Base-by-base conservation (phyloP, 495 filamentous ascomycete species). In the Xylaria cubensis region DNA sequence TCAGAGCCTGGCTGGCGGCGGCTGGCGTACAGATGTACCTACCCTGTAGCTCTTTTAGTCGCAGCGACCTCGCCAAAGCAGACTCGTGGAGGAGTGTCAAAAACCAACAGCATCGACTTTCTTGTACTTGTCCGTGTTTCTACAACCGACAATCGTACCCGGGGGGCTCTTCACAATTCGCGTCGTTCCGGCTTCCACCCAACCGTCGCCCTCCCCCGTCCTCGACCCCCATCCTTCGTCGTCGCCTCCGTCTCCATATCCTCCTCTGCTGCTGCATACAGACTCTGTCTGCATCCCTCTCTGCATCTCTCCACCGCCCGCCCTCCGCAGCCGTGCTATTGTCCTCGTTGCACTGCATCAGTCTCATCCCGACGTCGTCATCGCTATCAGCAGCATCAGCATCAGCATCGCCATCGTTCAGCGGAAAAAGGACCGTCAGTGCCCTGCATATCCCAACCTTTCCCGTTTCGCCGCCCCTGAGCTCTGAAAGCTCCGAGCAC, bases 191-290 rank as follows among this genome's bases (percentile, higher is more conserved):
- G 69, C 69, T 56, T 56, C 69, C 24, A 53, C 68, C 68, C 41
- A 70, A 67, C 70, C 69, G 69, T 56, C 70, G 70, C 62, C 70
- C 41, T 67, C 39, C 55, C 61, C 73, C 71, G 71, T 73, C 76
- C 39, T n/a, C 71, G 36, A 15, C 64, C 65, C 36, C 50, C 13
- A 29, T 29, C 56, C 58, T 24, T 17, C 53, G 53, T 17, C 53
- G 3, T 32, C 53, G 26, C 42, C 21, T 48, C 61, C 62, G 24
- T n/a, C 69, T 8, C 44, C 51, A 51, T 36, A 36, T 8, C 36
- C 36, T 55, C 68, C 29, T 66, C 29, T 55, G n/a, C n/a, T n/a
- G n/a, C n/a, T n/a, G 26, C 39, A 34, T 59, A n/a, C 36, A 29
- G 26, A 29, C 53, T 61, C 51, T 55, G 36, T 48, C 36, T 53